A percentile compares a stretch with the other conserved stretches of the same genome.
Evolutionary conservation across 306 rosid genomes (phyloP).

Genomic region (Canavalia ensiformis): DNA sequence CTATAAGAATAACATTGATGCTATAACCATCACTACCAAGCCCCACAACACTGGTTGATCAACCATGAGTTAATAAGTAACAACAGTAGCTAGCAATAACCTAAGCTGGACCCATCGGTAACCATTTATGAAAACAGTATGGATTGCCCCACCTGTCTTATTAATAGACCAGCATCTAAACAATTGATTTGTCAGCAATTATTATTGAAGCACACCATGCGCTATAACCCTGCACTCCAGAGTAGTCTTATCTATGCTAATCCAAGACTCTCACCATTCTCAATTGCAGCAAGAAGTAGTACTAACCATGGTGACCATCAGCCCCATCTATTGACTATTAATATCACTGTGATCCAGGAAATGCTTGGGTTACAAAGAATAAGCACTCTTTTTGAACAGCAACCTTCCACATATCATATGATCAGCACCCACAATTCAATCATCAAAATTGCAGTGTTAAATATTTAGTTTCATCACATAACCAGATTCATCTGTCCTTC

Average conservation of each 20-base stretch:
- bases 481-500: conserved; percentile 14
- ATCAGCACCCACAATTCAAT: conserved; percentile 37
- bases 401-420: conserved; percentile 34
- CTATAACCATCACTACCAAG: neutral
- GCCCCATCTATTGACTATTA: conserved; percentile 12
- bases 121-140: conserved; percentile 27
- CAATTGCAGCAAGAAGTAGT: neutral
- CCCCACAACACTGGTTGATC: neutral
- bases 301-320: conserved; percentile 21
- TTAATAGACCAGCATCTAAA: conserved; percentile 17
- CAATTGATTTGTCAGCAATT: conserved; percentile 9
- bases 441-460: neutral
- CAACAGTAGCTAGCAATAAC: conserved; percentile 3
- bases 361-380: conserved; percentile 25
- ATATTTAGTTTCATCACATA: conserved; percentile 13
- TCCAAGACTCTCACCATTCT: conserved; percentile 29
- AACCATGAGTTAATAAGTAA: neutral
- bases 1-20: conserved; percentile 12
- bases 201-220: conserved; percentile 7
- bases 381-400: conserved; percentile 10
- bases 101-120: neutral
- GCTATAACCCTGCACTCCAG: neutral
- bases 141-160: conserved; percentile 24
- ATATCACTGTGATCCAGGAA: conserved; percentile 16
- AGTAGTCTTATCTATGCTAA: conserved; percentile 29